Evolutionary conservation across 345 rosid genomes (phyloP).

Genomic region (Aethionema arabicum): DNA sequence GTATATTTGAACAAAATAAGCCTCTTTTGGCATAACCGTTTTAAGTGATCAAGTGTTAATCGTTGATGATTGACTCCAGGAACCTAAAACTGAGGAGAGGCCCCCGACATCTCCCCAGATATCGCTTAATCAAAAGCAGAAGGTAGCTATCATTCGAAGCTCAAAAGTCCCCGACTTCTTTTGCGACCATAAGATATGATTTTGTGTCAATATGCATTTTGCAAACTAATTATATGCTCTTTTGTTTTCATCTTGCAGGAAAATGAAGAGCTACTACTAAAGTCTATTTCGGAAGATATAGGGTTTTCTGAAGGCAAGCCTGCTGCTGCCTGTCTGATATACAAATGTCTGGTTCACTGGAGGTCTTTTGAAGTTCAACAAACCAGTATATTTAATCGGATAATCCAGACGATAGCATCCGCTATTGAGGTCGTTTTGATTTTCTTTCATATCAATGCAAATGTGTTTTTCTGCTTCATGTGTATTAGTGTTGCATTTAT

Average conservation of each 20-base stretch:
- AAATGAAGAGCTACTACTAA: constrained; percentile 79
- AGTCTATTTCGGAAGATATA: constrained; percentile 79
- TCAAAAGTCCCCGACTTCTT: constrained; percentile 9
- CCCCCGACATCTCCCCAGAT: constrained; percentile 86
- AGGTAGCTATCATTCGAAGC: constrained; percentile 45
- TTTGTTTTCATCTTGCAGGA: constrained; percentile 52
- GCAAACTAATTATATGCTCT: constrained; percentile 18
- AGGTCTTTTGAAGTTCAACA: constrained; percentile 94
- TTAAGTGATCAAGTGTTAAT: constrained; percentile 38
- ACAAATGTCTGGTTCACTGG: constrained; percentile 90
- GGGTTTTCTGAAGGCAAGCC: constrained; percentile 89
- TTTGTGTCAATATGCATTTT: constrained; percentile 20
- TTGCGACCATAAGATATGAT: background rate
- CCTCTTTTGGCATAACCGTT: constrained; percentile 15
- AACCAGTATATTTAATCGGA: constrained; percentile 78
- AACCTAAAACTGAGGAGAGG: constrained; percentile 74
- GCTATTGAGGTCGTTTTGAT: constrained; percentile 65
- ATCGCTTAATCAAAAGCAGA: constrained; percentile 93
- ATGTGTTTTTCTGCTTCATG: constrained; percentile 24
- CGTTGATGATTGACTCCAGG: constrained; percentile 35
- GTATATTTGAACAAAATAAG: constrained; percentile 16
- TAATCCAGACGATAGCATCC: constrained; percentile 78
- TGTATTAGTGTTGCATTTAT: background rate
- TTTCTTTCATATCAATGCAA: constrained; percentile 21
- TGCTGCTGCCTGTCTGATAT: constrained; percentile 88